Percentiles rank a stretch among this genome's conserved stretches.
phyloP scores from a whole-genome alignment of 768 basidiomycete species.

The Boletus eberwhitei region DNA sequence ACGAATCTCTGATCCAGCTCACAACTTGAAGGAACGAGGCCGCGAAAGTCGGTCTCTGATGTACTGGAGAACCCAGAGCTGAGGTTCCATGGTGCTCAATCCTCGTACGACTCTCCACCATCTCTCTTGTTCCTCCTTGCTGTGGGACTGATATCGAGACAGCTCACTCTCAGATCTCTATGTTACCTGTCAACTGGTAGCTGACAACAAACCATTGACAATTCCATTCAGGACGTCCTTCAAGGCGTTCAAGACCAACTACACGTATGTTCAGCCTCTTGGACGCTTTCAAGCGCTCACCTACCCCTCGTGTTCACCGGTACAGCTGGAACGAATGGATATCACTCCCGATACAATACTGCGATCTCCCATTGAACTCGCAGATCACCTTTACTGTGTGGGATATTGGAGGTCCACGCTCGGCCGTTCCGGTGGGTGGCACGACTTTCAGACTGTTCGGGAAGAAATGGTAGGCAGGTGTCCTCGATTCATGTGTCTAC shows the following conservation, averaged over 20 bases:
- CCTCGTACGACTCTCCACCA: slow-evolving; percentile 45
- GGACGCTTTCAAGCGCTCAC: neutral
- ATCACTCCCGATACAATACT: slow-evolving; percentile 86
- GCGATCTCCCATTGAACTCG: slow-evolving; percentile 84
- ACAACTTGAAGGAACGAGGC: slow-evolving; percentile 80
- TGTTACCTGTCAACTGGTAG: slow-evolving; percentile 87
- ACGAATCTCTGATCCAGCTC: slow-evolving; percentile 46
- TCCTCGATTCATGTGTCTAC: neutral
- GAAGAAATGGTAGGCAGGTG: slow-evolving; percentile 72
- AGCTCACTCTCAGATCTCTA: slow-evolving; percentile 91
- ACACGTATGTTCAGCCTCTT: slow-evolving; percentile 51
- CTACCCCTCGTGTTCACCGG: neutral
- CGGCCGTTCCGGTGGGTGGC: slow-evolving; percentile 83
- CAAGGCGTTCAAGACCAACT: slow-evolving; percentile 84
- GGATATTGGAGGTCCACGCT: slow-evolving; percentile 86
- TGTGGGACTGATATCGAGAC: slow-evolving; percentile 22
- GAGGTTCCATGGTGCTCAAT: slow-evolving; percentile 79
- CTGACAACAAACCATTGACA: slow-evolving; percentile 90
- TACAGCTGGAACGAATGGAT: slow-evolving; percentile 95
- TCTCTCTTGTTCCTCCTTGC: slow-evolving; percentile 6
- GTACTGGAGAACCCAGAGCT: slow-evolving; percentile 80
- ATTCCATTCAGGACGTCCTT: slow-evolving; percentile 90
- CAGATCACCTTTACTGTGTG: slow-evolving; percentile 94
- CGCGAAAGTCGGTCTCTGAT: slow-evolving; percentile 70
- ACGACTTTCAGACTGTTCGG: slow-evolving; percentile 89